Conservation (phyloP, 257 asterid species). For the Voacanga thouarsii region DNA sequence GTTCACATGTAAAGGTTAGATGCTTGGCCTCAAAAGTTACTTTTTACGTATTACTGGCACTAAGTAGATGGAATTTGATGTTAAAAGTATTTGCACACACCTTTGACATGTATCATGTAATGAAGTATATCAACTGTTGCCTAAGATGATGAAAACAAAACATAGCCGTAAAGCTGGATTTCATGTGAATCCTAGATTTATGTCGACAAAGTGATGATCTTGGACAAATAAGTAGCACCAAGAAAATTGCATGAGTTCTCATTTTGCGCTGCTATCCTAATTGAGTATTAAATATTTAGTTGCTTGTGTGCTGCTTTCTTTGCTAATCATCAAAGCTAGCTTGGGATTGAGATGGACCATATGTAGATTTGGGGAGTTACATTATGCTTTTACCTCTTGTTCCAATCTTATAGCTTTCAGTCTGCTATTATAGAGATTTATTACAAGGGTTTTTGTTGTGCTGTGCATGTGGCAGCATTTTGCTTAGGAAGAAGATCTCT, state of each 20-base stretch:
- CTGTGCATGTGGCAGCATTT: not conserved
- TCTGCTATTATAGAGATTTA: not conserved
- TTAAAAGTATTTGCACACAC: not conserved
- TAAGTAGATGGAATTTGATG: not conserved
- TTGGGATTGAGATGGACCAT: not conserved
- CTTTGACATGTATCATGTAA: not conserved
- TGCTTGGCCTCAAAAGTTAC: not conserved
- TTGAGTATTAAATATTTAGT: not conserved
- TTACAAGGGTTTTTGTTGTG: not conserved
- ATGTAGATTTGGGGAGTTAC: not conserved
- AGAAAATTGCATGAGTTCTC: not conserved
- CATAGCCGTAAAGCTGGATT: not conserved
- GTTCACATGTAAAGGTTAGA: conserved; percentile 80
- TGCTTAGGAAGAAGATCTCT: not conserved
- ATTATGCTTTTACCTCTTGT: not conserved
- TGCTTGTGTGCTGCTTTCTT: not conserved
- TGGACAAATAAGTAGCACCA: not conserved
- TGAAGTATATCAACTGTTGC: conserved; percentile 1
- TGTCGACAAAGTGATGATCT: not conserved
- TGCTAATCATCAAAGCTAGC: not conserved
- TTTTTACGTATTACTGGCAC: not conserved
- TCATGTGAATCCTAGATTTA: not conserved
- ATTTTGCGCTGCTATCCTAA: not conserved
- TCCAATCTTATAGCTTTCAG: not conserved
- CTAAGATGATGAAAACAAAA: not conserved